Percentiles rank a stretch among this genome's conserved stretches.
phyloP scores from a whole-genome alignment of 2,329 filamentous ascomycete genomes.

The Chaetomium sp. region DNA sequence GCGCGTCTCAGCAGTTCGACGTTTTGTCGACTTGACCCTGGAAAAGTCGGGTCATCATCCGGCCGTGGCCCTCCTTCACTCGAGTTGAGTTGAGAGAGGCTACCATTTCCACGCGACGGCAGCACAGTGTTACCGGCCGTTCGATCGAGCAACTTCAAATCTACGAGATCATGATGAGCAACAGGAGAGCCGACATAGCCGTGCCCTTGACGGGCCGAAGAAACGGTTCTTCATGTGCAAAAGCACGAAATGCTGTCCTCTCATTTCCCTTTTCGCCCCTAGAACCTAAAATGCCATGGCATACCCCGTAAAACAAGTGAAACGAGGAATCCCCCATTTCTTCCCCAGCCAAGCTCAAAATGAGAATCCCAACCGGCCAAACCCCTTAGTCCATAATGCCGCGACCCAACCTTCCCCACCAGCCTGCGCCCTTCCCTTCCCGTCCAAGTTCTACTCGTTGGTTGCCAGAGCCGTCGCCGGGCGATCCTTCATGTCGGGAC shows the following conservation, averaged over 20 bases:
- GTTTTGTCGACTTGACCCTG: too few relatives aligned
- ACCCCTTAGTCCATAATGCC: slow-evolving; percentile 5
- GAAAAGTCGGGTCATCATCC: too few relatives aligned
- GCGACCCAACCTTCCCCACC: background rate
- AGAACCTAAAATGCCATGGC: slow-evolving; percentile 24
- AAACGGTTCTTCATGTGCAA: slow-evolving; percentile 6
- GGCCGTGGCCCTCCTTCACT: too few relatives aligned
- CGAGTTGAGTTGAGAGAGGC: too few relatives aligned
- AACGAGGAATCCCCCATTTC: slow-evolving; percentile 12
- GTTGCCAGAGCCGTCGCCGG: background rate
- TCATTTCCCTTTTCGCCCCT: slow-evolving; percentile 23
- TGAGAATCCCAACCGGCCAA: slow-evolving; percentile 15
- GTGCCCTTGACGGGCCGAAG: too few relatives aligned
- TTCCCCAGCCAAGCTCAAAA: slow-evolving; percentile 17
- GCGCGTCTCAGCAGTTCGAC: too few relatives aligned
- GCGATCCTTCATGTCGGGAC: slow-evolving; percentile 2
- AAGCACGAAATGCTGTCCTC: slow-evolving; percentile 17
- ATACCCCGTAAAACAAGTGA: slow-evolving; percentile 21
- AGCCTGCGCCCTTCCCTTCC: slow-evolving; percentile 4
- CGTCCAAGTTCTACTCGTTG: background rate
- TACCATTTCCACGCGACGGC: too few relatives aligned
- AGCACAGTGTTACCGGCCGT: too few relatives aligned
- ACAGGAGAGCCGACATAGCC: too few relatives aligned
- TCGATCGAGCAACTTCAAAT: too few relatives aligned
- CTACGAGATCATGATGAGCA: too few relatives aligned